Conservation (phyloP, 2,329 filamentous ascomycete genomes). For the Paraconiothyrium sp. region DNA sequence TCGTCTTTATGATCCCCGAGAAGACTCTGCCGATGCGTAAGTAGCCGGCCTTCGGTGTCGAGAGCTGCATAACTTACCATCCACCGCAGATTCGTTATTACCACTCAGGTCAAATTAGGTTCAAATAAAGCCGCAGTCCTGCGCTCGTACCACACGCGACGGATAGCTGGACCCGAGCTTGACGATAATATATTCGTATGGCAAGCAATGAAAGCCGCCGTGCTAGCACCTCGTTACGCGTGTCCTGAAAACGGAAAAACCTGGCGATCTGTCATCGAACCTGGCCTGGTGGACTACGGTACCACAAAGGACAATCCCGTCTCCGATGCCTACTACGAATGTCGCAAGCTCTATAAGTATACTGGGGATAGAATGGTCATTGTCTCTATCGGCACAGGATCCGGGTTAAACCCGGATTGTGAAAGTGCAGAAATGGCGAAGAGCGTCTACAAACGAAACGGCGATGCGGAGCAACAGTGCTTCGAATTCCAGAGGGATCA, state of each 20-base stretch:
- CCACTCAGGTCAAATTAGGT: conserved; percentile 41
- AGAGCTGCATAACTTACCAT: conserved; percentile 15
- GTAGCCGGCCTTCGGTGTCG: conserved; percentile 6
- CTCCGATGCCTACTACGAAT: conserved; percentile 43
- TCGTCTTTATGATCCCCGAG: conserved; percentile 33
- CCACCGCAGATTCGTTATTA: conserved; percentile 35
- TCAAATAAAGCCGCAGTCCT: conserved; percentile 41
- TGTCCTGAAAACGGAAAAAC: conserved; percentile 22
- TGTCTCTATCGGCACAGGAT: conserved; percentile 40
- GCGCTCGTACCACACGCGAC: conserved; percentile 42
- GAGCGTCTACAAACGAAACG: conserved; percentile 31
- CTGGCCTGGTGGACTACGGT: conserved; percentile 42
- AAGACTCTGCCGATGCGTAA: conserved; percentile 43
- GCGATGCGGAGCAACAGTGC: conserved; percentile 29
- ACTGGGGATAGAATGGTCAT: conserved; percentile 44
- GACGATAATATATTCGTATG: conserved; percentile 37
- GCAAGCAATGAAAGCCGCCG: conserved; percentile 39
- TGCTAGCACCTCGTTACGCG: conserved; percentile 37
- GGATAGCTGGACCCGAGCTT: conserved; percentile 41
- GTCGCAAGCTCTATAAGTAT: conserved; percentile 42
- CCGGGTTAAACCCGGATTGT: conserved; percentile 27
- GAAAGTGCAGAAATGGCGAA: conserved; percentile 41
- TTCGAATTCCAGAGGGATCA: conserved; percentile 41
- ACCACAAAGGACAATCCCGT: conserved; percentile 45
- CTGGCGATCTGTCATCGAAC: conserved; percentile 36